phyloP scores from a whole-genome alignment of 371 early-diverging fungal species.

The Funneliformis caledonium region DNA sequence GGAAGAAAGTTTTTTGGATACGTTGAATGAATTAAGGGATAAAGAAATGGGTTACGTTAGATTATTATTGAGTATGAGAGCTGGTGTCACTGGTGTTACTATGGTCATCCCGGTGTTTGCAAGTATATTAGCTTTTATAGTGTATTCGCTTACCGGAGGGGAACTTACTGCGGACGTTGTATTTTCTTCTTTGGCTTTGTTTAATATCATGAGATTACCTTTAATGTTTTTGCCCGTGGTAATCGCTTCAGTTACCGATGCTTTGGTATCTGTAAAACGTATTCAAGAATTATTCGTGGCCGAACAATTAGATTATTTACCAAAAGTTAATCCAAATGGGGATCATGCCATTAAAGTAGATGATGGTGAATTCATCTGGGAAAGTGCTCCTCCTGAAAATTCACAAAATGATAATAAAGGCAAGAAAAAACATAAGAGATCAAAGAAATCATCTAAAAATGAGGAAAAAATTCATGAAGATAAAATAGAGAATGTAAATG shows the following conservation, averaged over 20 bases:
- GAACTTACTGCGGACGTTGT: slow-evolving; percentile 44
- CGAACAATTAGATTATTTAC: slow-evolving; percentile 58
- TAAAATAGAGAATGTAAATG: not conserved
- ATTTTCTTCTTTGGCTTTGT: slow-evolving; percentile 54
- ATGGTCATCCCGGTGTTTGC: slow-evolving; percentile 62
- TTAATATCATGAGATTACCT: slow-evolving; percentile 61
- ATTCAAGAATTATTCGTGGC: slow-evolving; percentile 65
- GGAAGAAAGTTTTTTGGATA: slow-evolving; percentile 56
- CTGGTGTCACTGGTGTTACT: slow-evolving; percentile 48
- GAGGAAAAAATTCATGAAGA: slow-evolving; percentile 37
- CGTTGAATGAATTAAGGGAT: slow-evolving; percentile 63
- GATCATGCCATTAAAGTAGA: slow-evolving; percentile 47
- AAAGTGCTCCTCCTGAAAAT: slow-evolving; percentile 44
- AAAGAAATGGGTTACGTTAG: slow-evolving; percentile 56
- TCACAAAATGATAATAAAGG: slow-evolving; percentile 43
- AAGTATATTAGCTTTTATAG: slow-evolving; percentile 49
- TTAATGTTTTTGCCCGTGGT: slow-evolving; percentile 72
- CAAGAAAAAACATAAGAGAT: not conserved
- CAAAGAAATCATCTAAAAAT: slow-evolving; percentile 16
- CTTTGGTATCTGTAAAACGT: slow-evolving; percentile 65
- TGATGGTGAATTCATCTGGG: slow-evolving; percentile 67
- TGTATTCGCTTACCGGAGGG: slow-evolving; percentile 47
- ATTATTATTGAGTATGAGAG: slow-evolving; percentile 46
- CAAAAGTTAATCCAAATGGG: slow-evolving; percentile 46
- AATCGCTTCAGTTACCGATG: slow-evolving; percentile 63